Conservation (phyloP, 768 basidiomycete genomes). For the Lactarius sp. region DNA sequence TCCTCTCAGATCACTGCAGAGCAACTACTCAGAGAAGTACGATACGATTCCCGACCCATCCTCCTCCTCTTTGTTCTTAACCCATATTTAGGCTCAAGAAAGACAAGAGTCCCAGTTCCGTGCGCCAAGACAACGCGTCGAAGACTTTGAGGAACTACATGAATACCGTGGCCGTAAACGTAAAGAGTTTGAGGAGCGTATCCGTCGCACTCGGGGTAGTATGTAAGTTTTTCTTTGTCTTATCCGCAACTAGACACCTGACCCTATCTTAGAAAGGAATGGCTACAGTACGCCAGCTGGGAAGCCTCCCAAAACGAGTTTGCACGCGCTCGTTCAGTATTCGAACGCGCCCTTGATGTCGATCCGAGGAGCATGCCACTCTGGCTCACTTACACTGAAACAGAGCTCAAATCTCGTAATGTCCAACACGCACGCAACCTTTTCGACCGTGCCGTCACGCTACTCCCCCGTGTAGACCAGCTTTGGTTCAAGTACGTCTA, state of each 20-base stretch:
- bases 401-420: conserved; percentile 97
- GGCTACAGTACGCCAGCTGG: conserved; percentile 84
- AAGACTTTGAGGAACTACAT: conserved; percentile 88
- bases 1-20: conserved; percentile 86
- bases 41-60: conserved; percentile 32
- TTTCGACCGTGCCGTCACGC: conserved; percentile 94
- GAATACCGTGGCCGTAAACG: conserved; percentile 91
- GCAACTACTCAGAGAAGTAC: conserved; percentile 91
- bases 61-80: neutral
- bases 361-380: conserved; percentile 85
- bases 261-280: conserved; percentile 59
- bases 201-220: conserved; percentile 71
- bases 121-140: conserved; percentile 91
- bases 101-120: conserved; percentile 89
- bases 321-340: conserved; percentile 90
- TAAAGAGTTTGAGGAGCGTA: conserved; percentile 91
- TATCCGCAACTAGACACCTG: conserved; percentile 7
- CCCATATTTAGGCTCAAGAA: conserved; percentile 78
- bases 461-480: conserved; percentile 93
- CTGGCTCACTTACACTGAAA: conserved; percentile 94
- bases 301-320: conserved; percentile 97
- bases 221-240: conserved; percentile 47
- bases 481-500: conserved; percentile 99
- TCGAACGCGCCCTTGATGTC: conserved; percentile 94
- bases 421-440: conserved; percentile 96